A percentile compares a stretch with the other conserved stretches of the same genome.
Evolutionary conservation across 257 asterid species (phyloP).

Genomic region (Solanum microdontum): DNA sequence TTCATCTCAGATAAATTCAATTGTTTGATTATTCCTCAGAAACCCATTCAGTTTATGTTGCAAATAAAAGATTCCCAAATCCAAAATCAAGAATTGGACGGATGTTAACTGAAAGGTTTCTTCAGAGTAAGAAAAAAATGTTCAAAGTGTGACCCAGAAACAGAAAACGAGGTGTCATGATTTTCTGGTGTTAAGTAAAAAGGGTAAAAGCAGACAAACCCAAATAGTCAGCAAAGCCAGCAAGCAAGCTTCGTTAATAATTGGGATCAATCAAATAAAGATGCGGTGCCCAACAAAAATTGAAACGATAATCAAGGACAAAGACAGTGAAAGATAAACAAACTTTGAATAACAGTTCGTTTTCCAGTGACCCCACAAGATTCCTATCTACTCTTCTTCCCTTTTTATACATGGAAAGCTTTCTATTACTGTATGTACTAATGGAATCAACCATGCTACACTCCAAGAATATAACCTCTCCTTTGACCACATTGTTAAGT

Average conservation of each 20-base stretch:
- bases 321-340: constrained; percentile 10
- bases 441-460: background rate
- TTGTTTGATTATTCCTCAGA: background rate
- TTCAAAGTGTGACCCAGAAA: constrained; percentile 22
- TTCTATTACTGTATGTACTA: background rate
- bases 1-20: constrained; percentile 28
- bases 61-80: background rate
- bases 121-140: constrained; percentile 13
- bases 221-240: constrained; percentile 21
- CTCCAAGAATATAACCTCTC: background rate
- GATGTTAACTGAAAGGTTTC: constrained; percentile 30
- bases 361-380: background rate
- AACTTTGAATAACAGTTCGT: background rate
- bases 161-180: constrained; percentile 6
- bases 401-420: background rate
- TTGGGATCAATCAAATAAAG: background rate
- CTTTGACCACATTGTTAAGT: background rate
- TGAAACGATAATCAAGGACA: constrained; percentile 3
- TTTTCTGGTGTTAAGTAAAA: constrained; percentile 6
- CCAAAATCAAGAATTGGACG: constrained; percentile 19
- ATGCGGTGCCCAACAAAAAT: background rate
- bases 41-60: constrained; percentile 5
- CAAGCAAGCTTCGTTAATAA: background rate
- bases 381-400: background rate
- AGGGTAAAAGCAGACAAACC: constrained; percentile 15